These are phyloP conservation scores for Sporothrix mexicana DNA, from an alignment of 2,329 filamentous ascomycete species.

Conservation along the genomic window DNA sequence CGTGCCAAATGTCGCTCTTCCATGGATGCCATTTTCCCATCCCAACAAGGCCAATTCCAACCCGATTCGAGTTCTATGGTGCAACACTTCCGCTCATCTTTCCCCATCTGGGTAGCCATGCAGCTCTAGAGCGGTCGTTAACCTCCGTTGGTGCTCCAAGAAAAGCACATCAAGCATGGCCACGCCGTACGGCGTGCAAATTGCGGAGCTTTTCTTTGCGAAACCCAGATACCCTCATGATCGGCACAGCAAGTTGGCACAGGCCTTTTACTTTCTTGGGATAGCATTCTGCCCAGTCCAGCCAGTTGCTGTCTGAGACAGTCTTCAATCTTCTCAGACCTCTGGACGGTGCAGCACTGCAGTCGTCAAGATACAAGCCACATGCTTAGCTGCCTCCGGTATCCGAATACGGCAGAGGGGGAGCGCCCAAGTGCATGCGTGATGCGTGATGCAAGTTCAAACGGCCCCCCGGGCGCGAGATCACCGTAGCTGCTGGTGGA, in stretches of 20 bases:
- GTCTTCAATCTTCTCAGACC: background rate
- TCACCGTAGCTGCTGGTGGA: background rate
- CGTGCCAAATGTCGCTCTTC: background rate
- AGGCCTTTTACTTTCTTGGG: background rate
- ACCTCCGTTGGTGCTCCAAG: background rate
- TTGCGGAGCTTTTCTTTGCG: background rate
- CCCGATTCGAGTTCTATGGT: background rate
- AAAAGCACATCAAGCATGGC: background rate
- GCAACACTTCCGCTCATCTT: background rate
- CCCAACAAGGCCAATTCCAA: background rate
- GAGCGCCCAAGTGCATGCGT: background rate
- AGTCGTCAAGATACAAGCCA: background rate
- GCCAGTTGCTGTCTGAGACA: background rate
- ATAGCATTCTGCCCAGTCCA: background rate
- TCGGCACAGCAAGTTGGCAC: background rate
- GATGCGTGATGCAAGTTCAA: background rate
- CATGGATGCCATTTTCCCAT: background rate
- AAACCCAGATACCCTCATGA: background rate
- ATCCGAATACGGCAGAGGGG: background rate
- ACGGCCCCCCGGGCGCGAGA: background rate
- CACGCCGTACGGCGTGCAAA: background rate
- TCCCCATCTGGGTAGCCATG: slow-evolving; percentile 1
- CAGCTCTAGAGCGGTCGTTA: background rate
- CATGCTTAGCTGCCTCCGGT: background rate
- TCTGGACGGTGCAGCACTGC: background rate